Percentiles rank a stretch among this genome's conserved stretches.
These are phyloP conservation scores for Hylodesmum podocarpum DNA, from an alignment of 306 rosid genomes.

Conservation along the genomic window DNA sequence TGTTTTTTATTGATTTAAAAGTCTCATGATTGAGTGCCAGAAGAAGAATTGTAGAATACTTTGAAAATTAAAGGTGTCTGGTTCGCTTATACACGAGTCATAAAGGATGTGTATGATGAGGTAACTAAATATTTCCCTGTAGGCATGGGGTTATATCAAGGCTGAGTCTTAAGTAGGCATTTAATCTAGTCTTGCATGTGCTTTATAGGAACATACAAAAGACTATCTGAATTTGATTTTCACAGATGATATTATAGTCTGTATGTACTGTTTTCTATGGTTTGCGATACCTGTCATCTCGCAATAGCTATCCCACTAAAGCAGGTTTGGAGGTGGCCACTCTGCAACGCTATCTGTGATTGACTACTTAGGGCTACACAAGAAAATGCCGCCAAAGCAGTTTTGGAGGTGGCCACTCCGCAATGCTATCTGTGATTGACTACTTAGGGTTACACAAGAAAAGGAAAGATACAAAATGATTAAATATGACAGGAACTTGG, in stretches of 20 bases:
- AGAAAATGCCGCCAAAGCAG: too few species aligned
- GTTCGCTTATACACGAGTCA: background rate
- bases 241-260: background rate
- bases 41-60: background rate
- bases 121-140: background rate
- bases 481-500: background rate
- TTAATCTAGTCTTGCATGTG: background rate
- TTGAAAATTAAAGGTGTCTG: background rate
- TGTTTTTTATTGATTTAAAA: background rate
- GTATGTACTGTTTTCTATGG: too few species aligned
- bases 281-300: too few species aligned
- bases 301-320: too few species aligned
- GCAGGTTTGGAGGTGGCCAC: too few species aligned
- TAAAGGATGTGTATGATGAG: background rate
- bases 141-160: background rate
- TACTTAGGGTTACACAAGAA: background rate
- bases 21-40: background rate
- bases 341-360: too few species aligned
- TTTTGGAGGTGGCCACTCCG: too few species aligned
- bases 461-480: background rate
- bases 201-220: background rate
- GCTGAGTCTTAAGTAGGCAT: background rate
- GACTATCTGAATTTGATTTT: background rate
- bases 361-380: too few species aligned
- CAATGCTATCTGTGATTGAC: too few species aligned